Percentiles rank a stretch among this genome's conserved stretches.
Evolutionary conservation across 768 basidiomycete species (phyloP).

Genomic region (Strobilomyces dryophilus): DNA sequence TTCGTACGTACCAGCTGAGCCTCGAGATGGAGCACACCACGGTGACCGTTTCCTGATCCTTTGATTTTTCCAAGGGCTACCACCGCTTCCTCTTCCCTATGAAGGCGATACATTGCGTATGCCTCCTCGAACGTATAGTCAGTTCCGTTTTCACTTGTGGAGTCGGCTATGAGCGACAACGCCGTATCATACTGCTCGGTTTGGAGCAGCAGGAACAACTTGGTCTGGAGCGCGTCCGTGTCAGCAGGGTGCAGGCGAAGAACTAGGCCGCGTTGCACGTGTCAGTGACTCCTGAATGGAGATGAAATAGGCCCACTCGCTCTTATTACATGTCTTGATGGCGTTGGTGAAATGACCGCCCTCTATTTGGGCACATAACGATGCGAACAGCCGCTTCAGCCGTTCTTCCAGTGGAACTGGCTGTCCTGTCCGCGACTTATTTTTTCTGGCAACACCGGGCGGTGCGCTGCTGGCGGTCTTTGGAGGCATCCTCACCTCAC

Average conservation of each 20-base stretch:
- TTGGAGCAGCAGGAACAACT: conserved; percentile 83
- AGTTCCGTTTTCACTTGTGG: conserved; percentile 5
- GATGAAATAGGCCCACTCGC: conserved; percentile 42
- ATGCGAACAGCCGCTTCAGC: conserved; percentile 64
- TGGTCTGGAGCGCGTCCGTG: conserved; percentile 72
- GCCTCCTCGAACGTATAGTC: conserved; percentile 60
- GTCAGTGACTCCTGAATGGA: conserved; percentile 20
- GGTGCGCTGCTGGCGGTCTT: conserved; percentile 10
- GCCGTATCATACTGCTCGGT: conserved; percentile 78
- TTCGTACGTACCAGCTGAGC: conserved; percentile 73
- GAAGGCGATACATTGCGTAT: conserved; percentile 83
- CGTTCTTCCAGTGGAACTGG: conserved; percentile 21
- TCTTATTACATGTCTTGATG: conserved; percentile 89
- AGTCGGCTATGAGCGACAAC: conserved; percentile 48
- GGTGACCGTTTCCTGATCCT: conserved; percentile 39
- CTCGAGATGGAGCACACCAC: conserved; percentile 74
- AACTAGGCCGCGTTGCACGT: conserved; percentile 43
- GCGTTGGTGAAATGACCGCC: conserved; percentile 85
- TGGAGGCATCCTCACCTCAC: conserved; percentile 17
- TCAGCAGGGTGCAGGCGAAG: conserved; percentile 63
- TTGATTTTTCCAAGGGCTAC: conserved; percentile 49
- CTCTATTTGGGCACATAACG: conserved; percentile 83
- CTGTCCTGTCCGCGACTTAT: conserved; percentile 18
- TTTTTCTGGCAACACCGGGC: conserved; percentile 3
- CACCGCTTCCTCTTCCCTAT: conserved; percentile 65